Evolutionary conservation across 257 asterid genomes (phyloP), one percentile per base, ranked within the genome.

Genomic region (Salvia splendens): DNA sequence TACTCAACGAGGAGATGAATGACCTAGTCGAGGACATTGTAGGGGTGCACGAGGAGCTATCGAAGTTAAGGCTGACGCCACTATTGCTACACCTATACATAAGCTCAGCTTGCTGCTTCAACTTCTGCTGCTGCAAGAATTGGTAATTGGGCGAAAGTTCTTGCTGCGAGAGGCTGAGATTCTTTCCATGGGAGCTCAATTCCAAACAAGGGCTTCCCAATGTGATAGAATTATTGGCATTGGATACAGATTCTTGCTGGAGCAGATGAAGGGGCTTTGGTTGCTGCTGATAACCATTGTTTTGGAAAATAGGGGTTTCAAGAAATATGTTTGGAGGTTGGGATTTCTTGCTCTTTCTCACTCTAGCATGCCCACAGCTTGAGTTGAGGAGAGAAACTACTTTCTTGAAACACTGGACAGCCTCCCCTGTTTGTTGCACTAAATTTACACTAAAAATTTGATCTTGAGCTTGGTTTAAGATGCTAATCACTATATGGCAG

Each of bases 11-110:
- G 17, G 98, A 92, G 45, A 92, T 81, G 43, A 92, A 92, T 3
- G 98, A 92, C 75, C 95, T 77, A 6, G 85, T 83, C 0, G 98
- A 89, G 4, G 97, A 91, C 95, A 86, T 88, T 17, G 96, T 86
- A 6, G 95, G 96, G 0, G 95, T 86, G 80, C 95, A 87, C 0
- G 88, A 73, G 11, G 96, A 89, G 81, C 86, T 85, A 74, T 86
- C 96, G 16, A 92, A 87, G 75, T 89, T 92, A 43, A 92, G 73
- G 74, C 95, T 92, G 65, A 92, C 77, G 38, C 96, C 96, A 38
- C 93, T 84, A 62, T 86, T 89, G 65, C 86, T 83, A 0, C 86
- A 76, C 1, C 79, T 77, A 36, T 86, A 84, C 80, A 84, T 75
- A 43, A 80, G 53, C 38, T 85, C 95, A 1, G 88, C 88, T 51